A percentile compares a stretch with the other conserved stretches of the same genome.
Conservation (phyloP, 148 eudicot species). For the Euryodendron excelsum region DNA sequence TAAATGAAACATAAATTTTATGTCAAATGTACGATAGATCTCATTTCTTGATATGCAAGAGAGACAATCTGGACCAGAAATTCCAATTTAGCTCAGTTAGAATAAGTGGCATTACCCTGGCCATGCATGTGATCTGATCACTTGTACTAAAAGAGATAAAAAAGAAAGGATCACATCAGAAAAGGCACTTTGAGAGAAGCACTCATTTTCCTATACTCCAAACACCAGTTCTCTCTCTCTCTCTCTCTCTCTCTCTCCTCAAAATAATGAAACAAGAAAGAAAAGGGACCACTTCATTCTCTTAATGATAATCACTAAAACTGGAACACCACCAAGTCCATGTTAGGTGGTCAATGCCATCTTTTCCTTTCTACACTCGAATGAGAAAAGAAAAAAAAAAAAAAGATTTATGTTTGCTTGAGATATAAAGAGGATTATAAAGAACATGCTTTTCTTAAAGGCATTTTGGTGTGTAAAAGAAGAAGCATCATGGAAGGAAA, state of each 20-base stretch:
- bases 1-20: neutral
- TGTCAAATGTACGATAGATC: neutral
- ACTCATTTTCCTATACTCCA: neutral
- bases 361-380: neutral
- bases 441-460: slow-evolving; percentile 3
- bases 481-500: slow-evolving; percentile 8
- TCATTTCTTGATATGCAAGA: neutral
- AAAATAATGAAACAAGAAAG: no score
- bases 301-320: neutral
- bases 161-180: neutral
- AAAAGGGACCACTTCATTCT: no score
- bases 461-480: neutral
- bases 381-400: neutral
- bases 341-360: neutral
- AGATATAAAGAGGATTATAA: neutral
- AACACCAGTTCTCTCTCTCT: no score
- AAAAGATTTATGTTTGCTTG: neutral
- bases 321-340: neutral
- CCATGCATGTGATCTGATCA: neutral
- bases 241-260: no score
- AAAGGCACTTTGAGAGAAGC: slow-evolving; percentile 1
- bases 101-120: neutral
- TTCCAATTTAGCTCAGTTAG: neutral
- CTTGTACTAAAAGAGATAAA: neutral
- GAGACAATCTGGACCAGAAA: neutral